phyloP scores from a whole-genome alignment of 164 flowering plant genomes.

The Litsea cubeba region DNA sequence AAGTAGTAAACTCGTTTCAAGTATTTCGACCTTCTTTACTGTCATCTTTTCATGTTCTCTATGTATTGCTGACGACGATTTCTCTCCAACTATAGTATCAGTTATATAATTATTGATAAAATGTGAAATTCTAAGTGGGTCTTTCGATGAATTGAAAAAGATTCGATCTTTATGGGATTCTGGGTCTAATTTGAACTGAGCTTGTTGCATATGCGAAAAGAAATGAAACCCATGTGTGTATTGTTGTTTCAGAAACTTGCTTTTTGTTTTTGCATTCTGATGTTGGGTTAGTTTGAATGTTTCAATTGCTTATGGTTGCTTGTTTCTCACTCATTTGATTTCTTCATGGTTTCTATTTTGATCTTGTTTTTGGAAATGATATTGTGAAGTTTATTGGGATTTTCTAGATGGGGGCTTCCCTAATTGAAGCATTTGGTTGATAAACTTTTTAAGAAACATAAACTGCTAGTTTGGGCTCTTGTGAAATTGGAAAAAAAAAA shows the following conservation, averaged over 20 bases:
- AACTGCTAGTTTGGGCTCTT: not conserved
- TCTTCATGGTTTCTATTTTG: not conserved
- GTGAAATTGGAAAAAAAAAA: not conserved
- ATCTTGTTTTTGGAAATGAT: too few relatives aligned
- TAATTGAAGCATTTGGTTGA: not conserved
- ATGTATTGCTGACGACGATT: too few relatives aligned
- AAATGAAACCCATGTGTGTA: too few relatives aligned
- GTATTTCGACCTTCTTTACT: not conserved
- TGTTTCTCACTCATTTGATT: not conserved
- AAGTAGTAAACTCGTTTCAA: slow-evolving; percentile 12
- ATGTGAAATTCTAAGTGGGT: not conserved
- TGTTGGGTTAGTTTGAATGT: not conserved
- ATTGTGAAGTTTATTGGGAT: not conserved
- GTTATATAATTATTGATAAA: not conserved
- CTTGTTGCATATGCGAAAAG: not conserved
- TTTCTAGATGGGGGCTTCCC: not conserved
- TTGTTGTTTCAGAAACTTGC: too few relatives aligned
- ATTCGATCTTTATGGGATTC: not conserved
- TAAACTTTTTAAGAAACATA: not conserved
- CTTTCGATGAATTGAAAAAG: not conserved
- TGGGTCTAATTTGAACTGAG: not conserved
- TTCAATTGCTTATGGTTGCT: not conserved
- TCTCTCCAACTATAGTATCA: not conserved
- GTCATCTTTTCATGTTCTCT: not conserved
- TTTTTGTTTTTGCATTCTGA: too few relatives aligned